Percentiles rank a stretch among this genome's conserved stretches.
Evolutionary conservation across 371 early-diverging fungal species (phyloP).

Genomic region (Rhizomucor miehei): DNA sequence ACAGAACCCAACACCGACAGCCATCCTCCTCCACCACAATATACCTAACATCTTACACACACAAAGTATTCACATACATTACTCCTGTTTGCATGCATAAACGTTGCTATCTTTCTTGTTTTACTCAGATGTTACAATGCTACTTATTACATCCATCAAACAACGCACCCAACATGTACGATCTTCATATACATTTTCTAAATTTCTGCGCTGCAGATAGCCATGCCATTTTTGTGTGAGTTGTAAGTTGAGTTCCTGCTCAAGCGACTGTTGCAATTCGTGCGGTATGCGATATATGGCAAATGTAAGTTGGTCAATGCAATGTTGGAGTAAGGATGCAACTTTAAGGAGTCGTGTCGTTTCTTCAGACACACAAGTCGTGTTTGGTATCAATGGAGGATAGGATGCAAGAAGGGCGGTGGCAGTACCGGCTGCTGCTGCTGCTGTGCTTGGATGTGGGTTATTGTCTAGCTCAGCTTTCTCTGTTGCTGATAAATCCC

Average conservation of each 20-base stretch:
- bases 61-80: neutral
- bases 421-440: neutral
- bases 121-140: too few species aligned
- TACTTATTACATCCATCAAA: slow-evolving; percentile 6
- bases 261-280: slow-evolving; percentile 30
- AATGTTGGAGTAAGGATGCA: slow-evolving; percentile 35
- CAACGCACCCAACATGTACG: slow-evolving; percentile 3
- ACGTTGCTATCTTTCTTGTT: neutral
- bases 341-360: slow-evolving; percentile 20
- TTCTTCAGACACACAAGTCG: neutral
- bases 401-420: too few species aligned
- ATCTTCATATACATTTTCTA: slow-evolving; percentile 1
- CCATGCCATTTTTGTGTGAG: slow-evolving; percentile 13
- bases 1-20: neutral
- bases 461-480: too few species aligned
- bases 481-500: slow-evolving; percentile 21
- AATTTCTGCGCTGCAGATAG: neutral
- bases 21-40: slow-evolving; percentile 8
- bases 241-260: slow-evolving; percentile 28
- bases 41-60: slow-evolving; percentile 4
- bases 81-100: neutral
- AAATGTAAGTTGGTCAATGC: slow-evolving; percentile 41
- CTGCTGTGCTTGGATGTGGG: neutral
- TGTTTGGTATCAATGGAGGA: neutral
- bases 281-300: slow-evolving; percentile 29